phyloP scores from a whole-genome alignment of 2,329 filamentous ascomycete genomes.

The Penicillium verrucosum region DNA sequence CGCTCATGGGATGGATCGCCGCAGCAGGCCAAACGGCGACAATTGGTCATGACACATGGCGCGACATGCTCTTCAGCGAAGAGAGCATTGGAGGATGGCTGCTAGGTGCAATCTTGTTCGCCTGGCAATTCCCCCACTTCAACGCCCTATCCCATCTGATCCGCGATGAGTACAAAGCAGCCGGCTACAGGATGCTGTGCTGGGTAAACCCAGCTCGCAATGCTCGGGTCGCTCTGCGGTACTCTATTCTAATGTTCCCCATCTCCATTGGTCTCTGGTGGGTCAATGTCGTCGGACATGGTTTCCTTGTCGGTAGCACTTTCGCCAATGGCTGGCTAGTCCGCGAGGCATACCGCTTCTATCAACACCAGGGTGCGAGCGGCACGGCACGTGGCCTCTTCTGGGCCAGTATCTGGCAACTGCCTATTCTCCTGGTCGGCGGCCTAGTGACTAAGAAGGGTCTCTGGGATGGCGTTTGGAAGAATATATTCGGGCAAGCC shows the following conservation, averaged over 20 bases:
- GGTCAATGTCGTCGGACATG: constrained; percentile 77
- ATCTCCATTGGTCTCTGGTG: constrained; percentile 78
- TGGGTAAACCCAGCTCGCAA: constrained; percentile 88
- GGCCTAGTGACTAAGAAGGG: constrained; percentile 93
- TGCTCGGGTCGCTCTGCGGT: constrained; percentile 79
- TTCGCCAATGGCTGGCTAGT: constrained; percentile 84
- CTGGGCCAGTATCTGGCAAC: constrained; percentile 97
- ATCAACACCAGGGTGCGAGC: constrained; percentile 70
- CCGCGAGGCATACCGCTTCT: constrained; percentile 76
- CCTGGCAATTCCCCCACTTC: constrained; percentile 98
- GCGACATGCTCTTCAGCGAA: constrained; percentile 71
- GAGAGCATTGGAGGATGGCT: constrained; percentile 79
- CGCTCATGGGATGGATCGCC: constrained; percentile 96
- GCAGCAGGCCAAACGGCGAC: constrained; percentile 85
- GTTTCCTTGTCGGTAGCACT: constrained; percentile 75
- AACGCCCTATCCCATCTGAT: constrained; percentile 90
- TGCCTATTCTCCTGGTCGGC: constrained; percentile 84
- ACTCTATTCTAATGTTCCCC: constrained; percentile 80
- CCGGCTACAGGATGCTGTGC: constrained; percentile 68
- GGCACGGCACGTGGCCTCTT: constrained; percentile 82
- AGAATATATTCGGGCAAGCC: constrained; percentile 58
- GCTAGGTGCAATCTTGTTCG: constrained; percentile 76
- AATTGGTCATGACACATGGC: constrained; percentile 66
- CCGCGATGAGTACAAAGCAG: constrained; percentile 77
- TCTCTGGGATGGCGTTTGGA: constrained; percentile 80